Percentiles rank a stretch among this genome's conserved stretches.
phyloP scores from a whole-genome alignment of 495 filamentous ascomycete genomes.

The Neurospora sp. region DNA sequence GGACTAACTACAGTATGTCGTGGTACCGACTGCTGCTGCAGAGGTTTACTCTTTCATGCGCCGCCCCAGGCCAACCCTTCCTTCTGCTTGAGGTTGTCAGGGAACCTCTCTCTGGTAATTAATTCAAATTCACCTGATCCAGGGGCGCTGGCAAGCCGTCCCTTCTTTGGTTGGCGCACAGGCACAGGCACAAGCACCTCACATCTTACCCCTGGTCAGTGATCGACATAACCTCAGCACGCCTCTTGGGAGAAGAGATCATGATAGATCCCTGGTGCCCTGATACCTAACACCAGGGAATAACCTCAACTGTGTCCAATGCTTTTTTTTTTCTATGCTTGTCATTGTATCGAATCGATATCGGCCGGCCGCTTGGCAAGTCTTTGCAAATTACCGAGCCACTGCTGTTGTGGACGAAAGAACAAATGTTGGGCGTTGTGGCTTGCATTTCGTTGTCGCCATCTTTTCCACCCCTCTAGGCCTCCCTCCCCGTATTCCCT shows the following conservation, averaged over 20 bases:
- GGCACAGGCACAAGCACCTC: not conserved
- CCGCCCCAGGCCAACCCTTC: not conserved
- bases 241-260: not conserved
- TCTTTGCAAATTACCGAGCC: slow-evolving; percentile 20
- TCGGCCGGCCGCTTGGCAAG: slow-evolving; percentile 19
- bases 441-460: not conserved
- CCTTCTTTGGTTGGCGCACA: not conserved
- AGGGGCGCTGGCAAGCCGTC: not conserved
- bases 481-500: not conserved
- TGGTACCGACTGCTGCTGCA: not conserved
- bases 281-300: not conserved
- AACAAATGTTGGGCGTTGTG: not conserved
- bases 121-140: not conserved
- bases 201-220: not conserved
- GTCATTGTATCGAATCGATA: slow-evolving; percentile 4
- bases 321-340: not conserved
- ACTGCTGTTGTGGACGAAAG: not conserved
- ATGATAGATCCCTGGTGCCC: not conserved
- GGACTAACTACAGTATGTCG: not conserved
- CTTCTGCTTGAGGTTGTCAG: slow-evolving; percentile 1
- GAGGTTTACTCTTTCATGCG: not conserved
- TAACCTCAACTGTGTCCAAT: not conserved
- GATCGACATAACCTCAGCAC: not conserved
- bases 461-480: not conserved
- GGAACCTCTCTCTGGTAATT: not conserved